Conservation (phyloP, 2,329 filamentous ascomycete genomes). For the Colletotrichum graminicola region DNA sequence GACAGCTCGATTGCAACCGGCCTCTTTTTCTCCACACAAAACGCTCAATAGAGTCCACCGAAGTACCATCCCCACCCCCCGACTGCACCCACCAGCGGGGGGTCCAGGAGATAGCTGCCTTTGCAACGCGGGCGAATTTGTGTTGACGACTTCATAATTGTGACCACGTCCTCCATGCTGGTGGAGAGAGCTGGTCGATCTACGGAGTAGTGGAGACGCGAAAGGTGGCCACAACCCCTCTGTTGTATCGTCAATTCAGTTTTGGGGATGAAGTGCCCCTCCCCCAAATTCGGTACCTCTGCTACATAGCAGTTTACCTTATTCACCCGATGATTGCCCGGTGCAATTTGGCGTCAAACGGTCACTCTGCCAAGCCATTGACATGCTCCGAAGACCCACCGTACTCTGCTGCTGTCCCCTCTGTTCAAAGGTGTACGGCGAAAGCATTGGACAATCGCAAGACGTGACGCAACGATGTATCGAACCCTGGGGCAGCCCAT, state of each 20-base stretch:
- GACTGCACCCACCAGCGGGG: constrained; percentile 21
- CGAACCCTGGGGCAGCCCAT: constrained; percentile 16
- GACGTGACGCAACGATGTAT: constrained; percentile 29
- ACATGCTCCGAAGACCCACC: not conserved
- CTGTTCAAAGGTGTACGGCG: no score
- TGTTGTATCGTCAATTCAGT: constrained; percentile 32
- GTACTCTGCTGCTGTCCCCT: not conserved
- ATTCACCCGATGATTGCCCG: constrained; percentile 21
- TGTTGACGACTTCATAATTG: constrained; percentile 12
- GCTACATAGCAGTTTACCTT: constrained; percentile 2
- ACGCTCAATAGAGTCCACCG: constrained; percentile 23
- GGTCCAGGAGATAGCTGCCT: constrained; percentile 8
- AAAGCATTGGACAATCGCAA: constrained; percentile 5
- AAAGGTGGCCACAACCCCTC: constrained; percentile 32
- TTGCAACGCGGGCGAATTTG: constrained; percentile 31
- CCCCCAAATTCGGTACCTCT: constrained; percentile 26
- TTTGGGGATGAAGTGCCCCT: constrained; percentile 30
- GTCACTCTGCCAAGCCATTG: not conserved
- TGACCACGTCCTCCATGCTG: constrained; percentile 27
- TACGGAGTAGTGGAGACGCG: constrained; percentile 34
- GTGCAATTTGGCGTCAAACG: constrained; percentile 15
- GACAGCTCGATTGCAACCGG: constrained; percentile 15
- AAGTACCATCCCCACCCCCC: constrained; percentile 3
- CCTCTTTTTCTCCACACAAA: constrained; percentile 23
- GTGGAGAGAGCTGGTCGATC: constrained; percentile 39